Conservation (phyloP, 495 filamentous ascomycete genomes). For the Haplographium delicatum region DNA sequence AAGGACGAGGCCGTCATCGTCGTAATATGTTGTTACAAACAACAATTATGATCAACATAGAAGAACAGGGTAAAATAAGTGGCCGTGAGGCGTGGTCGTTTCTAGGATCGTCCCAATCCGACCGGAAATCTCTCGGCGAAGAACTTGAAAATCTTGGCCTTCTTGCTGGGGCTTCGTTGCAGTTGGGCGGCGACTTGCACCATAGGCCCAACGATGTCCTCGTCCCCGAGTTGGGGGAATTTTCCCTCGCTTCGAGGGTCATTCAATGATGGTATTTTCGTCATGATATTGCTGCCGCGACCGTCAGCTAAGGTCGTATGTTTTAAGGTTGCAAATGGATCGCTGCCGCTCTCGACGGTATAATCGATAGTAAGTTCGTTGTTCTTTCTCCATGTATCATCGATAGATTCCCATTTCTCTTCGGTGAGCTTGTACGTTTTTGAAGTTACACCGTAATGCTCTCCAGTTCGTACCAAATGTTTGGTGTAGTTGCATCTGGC, state of each 20-base stretch:
- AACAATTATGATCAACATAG: background rate
- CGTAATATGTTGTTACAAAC: slow-evolving; percentile 14
- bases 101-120: slow-evolving; percentile 17
- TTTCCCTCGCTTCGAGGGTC: slow-evolving; percentile 67
- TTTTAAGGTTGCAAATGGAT: slow-evolving; percentile 29
- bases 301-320: slow-evolving; percentile 21
- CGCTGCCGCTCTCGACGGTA: slow-evolving; percentile 34
- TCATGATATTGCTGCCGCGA: slow-evolving; percentile 31
- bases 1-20: background rate
- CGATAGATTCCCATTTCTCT: slow-evolving; percentile 77
- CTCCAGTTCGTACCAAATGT: slow-evolving; percentile 76
- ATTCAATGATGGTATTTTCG: slow-evolving; percentile 56
- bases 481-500: slow-evolving; percentile 77
- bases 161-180: slow-evolving; percentile 29
- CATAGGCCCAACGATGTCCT: slow-evolving; percentile 94
- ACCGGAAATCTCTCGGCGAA: slow-evolving; percentile 29
- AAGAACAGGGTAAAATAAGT: background rate
- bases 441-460: slow-evolving; percentile 80
- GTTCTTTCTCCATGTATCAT: slow-evolving; percentile 61
- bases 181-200: slow-evolving; percentile 45
- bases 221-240: slow-evolving; percentile 81
- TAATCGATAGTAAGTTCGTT: slow-evolving; percentile 53
- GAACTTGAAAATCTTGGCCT: slow-evolving; percentile 36
- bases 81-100: slow-evolving; percentile 5
- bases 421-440: slow-evolving; percentile 78